These are phyloP conservation scores for Plasmopara viticola DNA, from an alignment of 352 stramenopile species.

Conservation along the genomic window DNA sequence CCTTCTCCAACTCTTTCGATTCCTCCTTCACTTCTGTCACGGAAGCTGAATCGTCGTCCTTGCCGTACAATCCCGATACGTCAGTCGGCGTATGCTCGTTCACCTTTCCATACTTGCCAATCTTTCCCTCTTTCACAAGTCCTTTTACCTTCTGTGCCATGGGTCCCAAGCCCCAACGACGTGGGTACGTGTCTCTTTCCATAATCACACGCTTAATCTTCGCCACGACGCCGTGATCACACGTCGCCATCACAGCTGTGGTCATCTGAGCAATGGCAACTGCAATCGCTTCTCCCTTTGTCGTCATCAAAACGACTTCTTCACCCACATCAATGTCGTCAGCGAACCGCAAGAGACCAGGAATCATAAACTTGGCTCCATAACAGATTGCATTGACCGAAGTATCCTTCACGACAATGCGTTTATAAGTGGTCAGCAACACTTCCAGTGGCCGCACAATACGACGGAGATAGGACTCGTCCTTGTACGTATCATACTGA, in stretches of 20 bases:
- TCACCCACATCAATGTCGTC: slow-evolving; percentile 99
- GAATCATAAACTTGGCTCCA: slow-evolving; percentile 99
- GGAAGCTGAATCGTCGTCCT: slow-evolving; percentile 53
- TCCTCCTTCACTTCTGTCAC: slow-evolving; percentile 56
- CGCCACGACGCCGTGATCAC: slow-evolving; percentile 98
- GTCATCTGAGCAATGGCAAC: slow-evolving; percentile 99
- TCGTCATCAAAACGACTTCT: slow-evolving; percentile 99
- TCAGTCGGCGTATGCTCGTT: slow-evolving; percentile 81
- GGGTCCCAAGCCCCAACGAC: slow-evolving; percentile 97
- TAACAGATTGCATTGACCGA: slow-evolving; percentile 99
- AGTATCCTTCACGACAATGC: slow-evolving; percentile 99
- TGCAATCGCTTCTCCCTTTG: slow-evolving; percentile 99
- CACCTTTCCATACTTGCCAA: slow-evolving; percentile 87
- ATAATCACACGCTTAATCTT: slow-evolving; percentile 99
- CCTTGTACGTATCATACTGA: slow-evolving; percentile 98
- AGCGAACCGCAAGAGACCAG: slow-evolving; percentile 97
- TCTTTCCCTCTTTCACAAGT: slow-evolving; percentile 93
- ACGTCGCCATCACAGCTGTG: slow-evolving; percentile 98
- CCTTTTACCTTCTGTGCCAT: slow-evolving; percentile 99
- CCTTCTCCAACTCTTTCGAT: slow-evolving; percentile 2
- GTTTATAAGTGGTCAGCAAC: slow-evolving; percentile 98
- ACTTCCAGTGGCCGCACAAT: slow-evolving; percentile 98
- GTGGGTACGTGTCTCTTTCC: slow-evolving; percentile 99
- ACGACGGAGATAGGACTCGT: slow-evolving; percentile 98
- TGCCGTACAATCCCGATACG: slow-evolving; percentile 67